A percentile compares a stretch with the other conserved stretches of the same genome.
Evolutionary conservation across 371 early-diverging fungal genomes (phyloP).

Genomic region (Coemansia sp.): DNA sequence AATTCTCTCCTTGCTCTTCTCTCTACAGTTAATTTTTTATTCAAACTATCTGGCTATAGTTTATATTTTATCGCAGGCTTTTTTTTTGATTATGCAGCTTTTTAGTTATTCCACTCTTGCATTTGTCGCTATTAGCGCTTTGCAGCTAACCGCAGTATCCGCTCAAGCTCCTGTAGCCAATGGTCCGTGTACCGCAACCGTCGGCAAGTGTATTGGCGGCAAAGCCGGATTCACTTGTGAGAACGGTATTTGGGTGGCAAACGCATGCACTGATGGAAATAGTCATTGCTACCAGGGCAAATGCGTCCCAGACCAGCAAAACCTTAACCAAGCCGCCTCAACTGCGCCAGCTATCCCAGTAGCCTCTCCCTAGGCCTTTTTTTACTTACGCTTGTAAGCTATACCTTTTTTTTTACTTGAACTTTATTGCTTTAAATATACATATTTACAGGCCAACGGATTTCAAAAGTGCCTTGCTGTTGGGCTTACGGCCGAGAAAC

Average conservation of each 20-base stretch:
- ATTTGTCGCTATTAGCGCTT: neutral
- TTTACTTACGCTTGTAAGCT: too few species aligned
- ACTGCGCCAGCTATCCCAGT: too few species aligned
- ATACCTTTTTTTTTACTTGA: too few species aligned
- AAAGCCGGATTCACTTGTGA: neutral
- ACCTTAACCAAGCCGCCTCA: too few species aligned
- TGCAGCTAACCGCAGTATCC: neutral
- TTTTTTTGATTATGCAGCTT: neutral
- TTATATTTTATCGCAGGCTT: too few species aligned
- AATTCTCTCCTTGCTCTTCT: too few species aligned
- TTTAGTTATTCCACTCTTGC: neutral
- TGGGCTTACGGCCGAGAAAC: slow-evolving; percentile 1
- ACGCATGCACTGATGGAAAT: neutral
- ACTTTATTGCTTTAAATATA: neutral
- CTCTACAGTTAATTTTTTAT: too few species aligned
- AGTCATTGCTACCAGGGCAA: neutral
- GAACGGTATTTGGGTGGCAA: neutral
- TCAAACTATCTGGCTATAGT: too few species aligned
- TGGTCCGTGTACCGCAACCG: neutral
- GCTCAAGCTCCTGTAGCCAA: neutral
- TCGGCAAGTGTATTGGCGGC: neutral
- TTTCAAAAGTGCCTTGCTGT: neutral
- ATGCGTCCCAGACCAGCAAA: neutral
- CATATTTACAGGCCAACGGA: neutral
- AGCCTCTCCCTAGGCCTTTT: too few species aligned